Evolutionary conservation across 352 stramenopile species (phyloP).

Genomic region (Plasmopara viticola): DNA sequence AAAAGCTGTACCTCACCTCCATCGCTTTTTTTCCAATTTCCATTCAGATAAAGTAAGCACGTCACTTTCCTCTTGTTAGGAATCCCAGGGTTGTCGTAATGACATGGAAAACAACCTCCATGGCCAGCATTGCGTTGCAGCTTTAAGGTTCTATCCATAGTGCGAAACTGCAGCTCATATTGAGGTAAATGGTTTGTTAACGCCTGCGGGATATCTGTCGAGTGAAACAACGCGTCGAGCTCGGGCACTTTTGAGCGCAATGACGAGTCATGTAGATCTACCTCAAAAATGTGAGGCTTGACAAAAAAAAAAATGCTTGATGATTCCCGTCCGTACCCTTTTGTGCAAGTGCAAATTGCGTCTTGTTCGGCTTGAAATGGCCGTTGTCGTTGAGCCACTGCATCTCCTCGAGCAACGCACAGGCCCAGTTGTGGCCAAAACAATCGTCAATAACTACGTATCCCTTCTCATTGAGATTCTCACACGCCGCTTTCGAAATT

Average conservation of each 20-base stretch:
- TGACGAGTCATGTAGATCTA: conserved; percentile 64
- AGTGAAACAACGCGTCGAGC: conserved; percentile 59
- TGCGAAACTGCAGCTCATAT: conserved; percentile 54
- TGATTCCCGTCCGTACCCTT: conserved; percentile 17
- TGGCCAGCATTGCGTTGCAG: conserved; percentile 70
- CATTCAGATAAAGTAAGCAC: conserved; percentile 78
- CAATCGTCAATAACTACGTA: conserved; percentile 68
- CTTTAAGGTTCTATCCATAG: conserved; percentile 59
- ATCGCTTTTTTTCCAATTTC: conserved; percentile 51
- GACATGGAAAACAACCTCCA: conserved; percentile 73
- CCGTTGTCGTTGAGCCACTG: conserved; percentile 41
- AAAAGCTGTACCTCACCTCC: conserved; percentile 73
- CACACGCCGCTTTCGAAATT: conserved; percentile 38
- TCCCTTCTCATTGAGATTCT: conserved; percentile 40
- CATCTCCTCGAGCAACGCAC: conserved; percentile 58
- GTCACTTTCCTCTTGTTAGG: conserved; percentile 77
- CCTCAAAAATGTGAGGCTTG: conserved; percentile 83
- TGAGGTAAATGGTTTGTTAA: conserved; percentile 47
- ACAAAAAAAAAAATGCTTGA: conserved; percentile 48
- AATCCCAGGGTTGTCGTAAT: conserved; percentile 77
- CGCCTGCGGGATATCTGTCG: conserved; percentile 43
- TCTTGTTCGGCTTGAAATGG: conserved; percentile 76
- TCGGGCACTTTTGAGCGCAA: conserved; percentile 51
- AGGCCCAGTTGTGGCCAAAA: conserved; percentile 48
- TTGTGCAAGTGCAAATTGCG: conserved; percentile 65